phyloP scores from a whole-genome alignment of 2,329 filamentous ascomycete genomes.

The Mariannaea elegans region DNA sequence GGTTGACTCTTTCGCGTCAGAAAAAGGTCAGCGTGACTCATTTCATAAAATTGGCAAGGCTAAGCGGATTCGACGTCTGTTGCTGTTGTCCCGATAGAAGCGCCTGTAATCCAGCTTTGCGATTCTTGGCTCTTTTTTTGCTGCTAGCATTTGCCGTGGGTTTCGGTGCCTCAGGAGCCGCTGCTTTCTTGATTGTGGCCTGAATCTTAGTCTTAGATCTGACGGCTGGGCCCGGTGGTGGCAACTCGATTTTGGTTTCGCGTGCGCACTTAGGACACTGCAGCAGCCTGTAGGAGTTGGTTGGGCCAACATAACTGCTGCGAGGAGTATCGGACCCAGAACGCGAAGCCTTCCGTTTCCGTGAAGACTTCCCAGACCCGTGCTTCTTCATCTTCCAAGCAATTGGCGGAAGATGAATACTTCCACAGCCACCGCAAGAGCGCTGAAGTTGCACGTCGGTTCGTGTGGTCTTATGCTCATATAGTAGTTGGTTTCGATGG shows the following conservation, averaged over 20 bases:
- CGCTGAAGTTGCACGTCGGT: slow-evolving; percentile 62
- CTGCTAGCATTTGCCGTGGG: slow-evolving; percentile 63
- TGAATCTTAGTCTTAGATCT: slow-evolving; percentile 35
- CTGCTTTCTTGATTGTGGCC: slow-evolving; percentile 31
- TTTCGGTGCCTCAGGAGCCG: slow-evolving; percentile 40
- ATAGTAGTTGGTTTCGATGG: slow-evolving; percentile 59
- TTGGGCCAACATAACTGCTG: slow-evolving; percentile 19
- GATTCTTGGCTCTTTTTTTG: slow-evolving; percentile 71
- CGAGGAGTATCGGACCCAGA: neutral
- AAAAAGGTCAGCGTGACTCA: slow-evolving; percentile 22
- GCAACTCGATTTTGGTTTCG: slow-evolving; percentile 53
- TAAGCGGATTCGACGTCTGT: slow-evolving; percentile 54
- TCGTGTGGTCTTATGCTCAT: slow-evolving; percentile 53
- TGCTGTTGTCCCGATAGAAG: slow-evolving; percentile 64
- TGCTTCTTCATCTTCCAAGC: slow-evolving; percentile 57
- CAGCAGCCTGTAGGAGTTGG: slow-evolving; percentile 49
- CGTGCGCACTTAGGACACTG: slow-evolving; percentile 57
- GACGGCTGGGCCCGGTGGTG: slow-evolving; percentile 46
- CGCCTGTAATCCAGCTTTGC: slow-evolving; percentile 73
- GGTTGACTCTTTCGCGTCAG: slow-evolving; percentile 10
- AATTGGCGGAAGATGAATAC: slow-evolving; percentile 60
- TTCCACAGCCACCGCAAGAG: slow-evolving; percentile 67
- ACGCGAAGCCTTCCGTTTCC: slow-evolving; percentile 11
- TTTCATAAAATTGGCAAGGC: slow-evolving; percentile 65
- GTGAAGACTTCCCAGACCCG: slow-evolving; percentile 36